phyloP scores from a whole-genome alignment of 805 yeast species.

The Lachancea sp. region DNA sequence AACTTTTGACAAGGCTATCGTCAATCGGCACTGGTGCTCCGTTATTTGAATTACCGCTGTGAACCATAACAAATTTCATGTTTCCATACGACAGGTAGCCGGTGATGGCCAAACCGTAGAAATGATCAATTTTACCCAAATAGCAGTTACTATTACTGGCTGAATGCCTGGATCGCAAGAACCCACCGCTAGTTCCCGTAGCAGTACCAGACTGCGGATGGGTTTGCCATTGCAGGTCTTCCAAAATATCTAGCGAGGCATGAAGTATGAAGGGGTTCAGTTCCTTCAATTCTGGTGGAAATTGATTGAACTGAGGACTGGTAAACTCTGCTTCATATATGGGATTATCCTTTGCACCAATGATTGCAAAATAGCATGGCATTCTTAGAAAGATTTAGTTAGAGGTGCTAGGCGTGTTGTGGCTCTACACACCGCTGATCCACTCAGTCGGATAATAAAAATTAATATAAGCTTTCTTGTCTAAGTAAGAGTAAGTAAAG shows the following conservation, averaged over 20 bases:
- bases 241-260: conserved; percentile 84
- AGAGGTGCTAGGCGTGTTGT: too few relatives aligned
- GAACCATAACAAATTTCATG: conserved; percentile 68
- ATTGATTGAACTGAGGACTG: conserved; percentile 25
- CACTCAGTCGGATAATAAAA: too few relatives aligned
- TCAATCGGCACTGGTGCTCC: conserved; percentile 28
- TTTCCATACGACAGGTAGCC: conserved; percentile 87
- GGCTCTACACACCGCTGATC: too few relatives aligned
- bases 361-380: conserved; percentile 61
- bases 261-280: conserved; percentile 84
- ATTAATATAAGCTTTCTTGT: too few relatives aligned
- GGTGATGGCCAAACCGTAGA: conserved; percentile 75
- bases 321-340: conserved; percentile 75
- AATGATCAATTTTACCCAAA: conserved; percentile 74
- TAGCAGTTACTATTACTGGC: conserved; percentile 35
- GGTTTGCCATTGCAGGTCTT: conserved; percentile 78
- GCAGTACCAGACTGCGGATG: conserved; percentile 31
- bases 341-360: conserved; percentile 83
- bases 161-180: conserved; percentile 24
- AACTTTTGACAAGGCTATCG: conserved; percentile 75
- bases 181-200: conserved; percentile 15
- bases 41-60: conserved; percentile 40
- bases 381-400: neutral
- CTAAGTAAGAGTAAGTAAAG: too few relatives aligned
- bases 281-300: conserved; percentile 67